Evolutionary conservation across 805 yeast genomes (phyloP).

Genomic region (Saturnispora silvae): DNA sequence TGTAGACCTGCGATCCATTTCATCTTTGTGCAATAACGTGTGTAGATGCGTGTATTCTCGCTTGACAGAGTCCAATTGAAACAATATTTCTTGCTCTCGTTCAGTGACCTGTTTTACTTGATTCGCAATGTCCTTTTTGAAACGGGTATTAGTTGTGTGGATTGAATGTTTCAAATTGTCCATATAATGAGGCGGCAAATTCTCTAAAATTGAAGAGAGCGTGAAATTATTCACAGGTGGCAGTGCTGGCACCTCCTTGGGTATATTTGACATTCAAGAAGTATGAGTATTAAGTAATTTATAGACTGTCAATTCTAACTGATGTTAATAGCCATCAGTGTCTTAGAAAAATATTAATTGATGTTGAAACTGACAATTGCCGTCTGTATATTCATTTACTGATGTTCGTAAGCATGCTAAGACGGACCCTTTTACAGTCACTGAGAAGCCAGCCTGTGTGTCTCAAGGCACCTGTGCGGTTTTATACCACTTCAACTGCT

Average conservation of each 20-base stretch:
- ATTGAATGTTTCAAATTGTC: slow-evolving; percentile 19
- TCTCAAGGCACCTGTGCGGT: too few species aligned
- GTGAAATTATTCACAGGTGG: slow-evolving; percentile 3
- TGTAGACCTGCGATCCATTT: not conserved
- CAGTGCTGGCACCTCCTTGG: slow-evolving; percentile 1
- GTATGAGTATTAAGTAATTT: not conserved
- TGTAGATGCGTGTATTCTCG: slow-evolving; percentile 8
- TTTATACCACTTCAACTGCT: too few species aligned
- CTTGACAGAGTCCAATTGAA: slow-evolving; percentile 14
- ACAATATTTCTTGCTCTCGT: slow-evolving; percentile 19
- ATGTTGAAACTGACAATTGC: too few species aligned
- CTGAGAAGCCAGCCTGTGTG: too few species aligned
- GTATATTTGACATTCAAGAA: not conserved
- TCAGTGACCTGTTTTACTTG: slow-evolving; percentile 18
- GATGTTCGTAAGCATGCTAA: too few species aligned
- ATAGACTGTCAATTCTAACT: too few species aligned
- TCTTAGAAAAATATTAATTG: too few species aligned
- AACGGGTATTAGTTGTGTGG: slow-evolving; percentile 14
- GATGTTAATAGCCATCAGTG: too few species aligned
- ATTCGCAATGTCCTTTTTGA: slow-evolving; percentile 22
- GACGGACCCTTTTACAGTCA: too few species aligned
- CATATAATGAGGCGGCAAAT: not conserved
- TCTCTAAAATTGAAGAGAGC: not conserved
- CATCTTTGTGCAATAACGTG: slow-evolving; percentile 1
- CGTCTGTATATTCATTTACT: too few species aligned